phyloP scores from a whole-genome alignment of 1,284 basidiomycete species.

The Ganoderma sp. region DNA sequence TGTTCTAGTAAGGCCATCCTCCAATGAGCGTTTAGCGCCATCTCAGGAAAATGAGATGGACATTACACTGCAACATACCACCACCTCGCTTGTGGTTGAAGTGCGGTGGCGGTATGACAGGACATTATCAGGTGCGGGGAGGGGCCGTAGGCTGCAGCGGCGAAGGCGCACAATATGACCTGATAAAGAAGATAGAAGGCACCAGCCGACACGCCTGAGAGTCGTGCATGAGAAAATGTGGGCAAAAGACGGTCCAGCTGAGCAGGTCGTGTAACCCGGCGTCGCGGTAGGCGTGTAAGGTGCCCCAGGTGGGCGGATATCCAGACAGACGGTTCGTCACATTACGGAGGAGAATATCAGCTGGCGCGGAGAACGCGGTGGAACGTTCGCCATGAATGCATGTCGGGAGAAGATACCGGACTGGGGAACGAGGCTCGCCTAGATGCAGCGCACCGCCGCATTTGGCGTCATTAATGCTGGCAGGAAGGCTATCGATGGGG shows the following conservation, averaged over 20 bases:
- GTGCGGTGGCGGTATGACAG: constrained; percentile 1
- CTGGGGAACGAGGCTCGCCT: constrained; percentile 9
- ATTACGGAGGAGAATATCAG: constrained; percentile 10
- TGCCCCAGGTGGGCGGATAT: neutral
- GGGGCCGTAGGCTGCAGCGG: constrained; percentile 1
- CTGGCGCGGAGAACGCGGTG: constrained; percentile 1
- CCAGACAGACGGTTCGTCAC: constrained; percentile 5
- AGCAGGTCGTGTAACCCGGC: constrained; percentile 7
- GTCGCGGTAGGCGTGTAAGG: neutral
- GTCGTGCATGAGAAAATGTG: constrained; percentile 11
- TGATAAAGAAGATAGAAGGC: constrained; percentile 4
- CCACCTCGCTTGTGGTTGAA: constrained; percentile 2
- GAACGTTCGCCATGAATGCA: constrained; percentile 2
- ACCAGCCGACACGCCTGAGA: constrained; percentile 13
- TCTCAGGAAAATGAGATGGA: neutral
- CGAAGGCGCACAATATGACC: constrained; percentile 11
- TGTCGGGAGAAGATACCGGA: constrained; percentile 13
- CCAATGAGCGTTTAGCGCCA: neutral
- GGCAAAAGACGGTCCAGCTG: constrained; percentile 4
- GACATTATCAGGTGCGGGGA: neutral
- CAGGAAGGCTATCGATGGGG: constrained; percentile 19
- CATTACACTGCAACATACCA: neutral
- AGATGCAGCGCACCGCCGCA: constrained; percentile 5
- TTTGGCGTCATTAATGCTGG: constrained; percentile 16
- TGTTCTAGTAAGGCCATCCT: neutral